A percentile compares a stretch with the other conserved stretches of the same genome.
These are phyloP conservation scores for Pseudocercospora fuligena DNA, from an alignment of 2,329 filamentous ascomycete species.

Conservation along the genomic window DNA sequence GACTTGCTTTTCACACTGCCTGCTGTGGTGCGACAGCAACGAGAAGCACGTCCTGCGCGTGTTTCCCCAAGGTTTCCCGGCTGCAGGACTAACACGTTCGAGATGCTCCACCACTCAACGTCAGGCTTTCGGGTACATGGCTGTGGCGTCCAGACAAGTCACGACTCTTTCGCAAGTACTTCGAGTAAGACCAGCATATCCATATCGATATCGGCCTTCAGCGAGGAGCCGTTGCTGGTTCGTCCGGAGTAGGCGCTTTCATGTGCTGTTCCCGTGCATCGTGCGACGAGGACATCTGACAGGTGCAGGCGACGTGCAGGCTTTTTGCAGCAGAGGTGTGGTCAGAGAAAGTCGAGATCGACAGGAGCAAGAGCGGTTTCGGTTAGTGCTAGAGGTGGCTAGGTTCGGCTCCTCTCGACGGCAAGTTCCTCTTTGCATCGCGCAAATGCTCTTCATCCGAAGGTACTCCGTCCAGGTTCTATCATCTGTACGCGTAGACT, in stretches of 20 bases:
- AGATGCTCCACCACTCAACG: not conserved
- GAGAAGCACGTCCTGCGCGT: conserved; percentile 7
- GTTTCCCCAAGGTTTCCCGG: not conserved
- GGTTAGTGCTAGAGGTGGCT: too few relatives aligned
- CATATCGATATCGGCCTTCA: not conserved
- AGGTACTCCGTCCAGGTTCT: too few relatives aligned
- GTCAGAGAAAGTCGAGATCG: not conserved
- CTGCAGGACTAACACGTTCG: not conserved
- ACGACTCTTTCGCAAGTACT: not conserved
- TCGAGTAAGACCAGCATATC: not conserved
- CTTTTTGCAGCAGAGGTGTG: not conserved
- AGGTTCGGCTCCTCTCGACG: too few relatives aligned
- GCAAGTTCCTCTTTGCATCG: too few relatives aligned
- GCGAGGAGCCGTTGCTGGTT: not conserved
- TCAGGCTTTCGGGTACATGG: not conserved
- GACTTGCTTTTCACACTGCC: not conserved
- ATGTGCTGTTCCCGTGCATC: not conserved
- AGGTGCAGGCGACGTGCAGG: not conserved
- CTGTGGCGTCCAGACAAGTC: not conserved
- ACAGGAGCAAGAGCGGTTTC: too few relatives aligned
- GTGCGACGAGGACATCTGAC: conserved; percentile 1
- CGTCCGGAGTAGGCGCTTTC: not conserved
- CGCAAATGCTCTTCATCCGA: too few relatives aligned
- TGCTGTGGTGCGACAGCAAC: conserved; percentile 11
- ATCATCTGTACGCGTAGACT: not conserved